Evolutionary conservation across 257 asterid genomes (phyloP), one percentile per base, ranked within the genome.

Genomic region (Solanum tarijense): DNA sequence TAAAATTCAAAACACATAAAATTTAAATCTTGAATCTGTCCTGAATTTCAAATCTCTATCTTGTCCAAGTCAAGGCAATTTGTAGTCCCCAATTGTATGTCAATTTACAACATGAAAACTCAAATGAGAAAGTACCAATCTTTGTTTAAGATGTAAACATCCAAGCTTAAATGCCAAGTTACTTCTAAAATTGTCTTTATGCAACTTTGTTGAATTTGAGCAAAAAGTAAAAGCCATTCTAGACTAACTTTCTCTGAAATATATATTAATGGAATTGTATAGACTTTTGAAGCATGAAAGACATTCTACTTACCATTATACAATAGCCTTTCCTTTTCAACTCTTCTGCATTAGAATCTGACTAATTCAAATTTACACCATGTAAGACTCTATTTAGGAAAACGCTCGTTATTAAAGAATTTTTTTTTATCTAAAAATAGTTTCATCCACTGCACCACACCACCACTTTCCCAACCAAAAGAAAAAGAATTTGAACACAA

Each of bases 281-380:
- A 76, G 65, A 60, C 90, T 86, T 87, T 90, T 86, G 86, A 73
- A 88, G 90, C 92, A 89, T 89, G 86, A 86, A 89, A 86, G 85
- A 72, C 92, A 91, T 88, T 88, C 87, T 87, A 86, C 88, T 87
- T 81, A 75, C 83, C 88, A 86, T 83, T 76, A 76, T 68, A 58
- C 86, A 82, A 82, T 87, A 87, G n/a, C 65, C 87, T 88, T 74
- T 72, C 88, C 27, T 29, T 89, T 84, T 52, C n/a, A 16, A 16
- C 62, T 52, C 62, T 52, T 52, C 4, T 14, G 55, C 5, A 5
- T 52, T 52, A 52, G 0, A 55, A 55, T 55, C 1, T 1, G 25
- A 20, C 12, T 2, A 2, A n/a, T 65, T 65, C 1, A 65, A 3
- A 65, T 65, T 10, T 11, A 10, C 3, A 11, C 6, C 32, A 11